Percentiles rank a stretch among this genome's conserved stretches.
Conservation (phyloP, 345 rosid genomes). For the Corchorus olitorius region DNA sequence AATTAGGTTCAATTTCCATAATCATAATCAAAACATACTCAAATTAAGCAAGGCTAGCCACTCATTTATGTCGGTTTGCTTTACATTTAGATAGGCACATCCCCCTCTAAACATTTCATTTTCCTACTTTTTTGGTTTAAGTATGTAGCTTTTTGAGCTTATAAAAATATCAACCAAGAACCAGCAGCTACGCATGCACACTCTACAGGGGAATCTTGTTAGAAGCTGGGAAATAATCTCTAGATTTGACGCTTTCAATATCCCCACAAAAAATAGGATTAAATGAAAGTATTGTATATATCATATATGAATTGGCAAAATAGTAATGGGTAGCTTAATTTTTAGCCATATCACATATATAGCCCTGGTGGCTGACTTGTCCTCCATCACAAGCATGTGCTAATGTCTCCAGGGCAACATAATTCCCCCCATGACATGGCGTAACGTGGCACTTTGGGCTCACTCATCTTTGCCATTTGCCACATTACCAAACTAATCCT, state of each 20-base stretch:
- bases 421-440: not conserved
- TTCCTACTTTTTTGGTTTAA: not conserved
- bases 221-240: not conserved
- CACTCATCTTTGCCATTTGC: not conserved
- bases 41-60: not conserved
- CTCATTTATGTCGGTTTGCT: not conserved
- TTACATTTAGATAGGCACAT: not conserved
- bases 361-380: slow-evolving; percentile 2
- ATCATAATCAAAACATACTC: not conserved
- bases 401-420: not conserved
- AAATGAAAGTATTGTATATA: not conserved
- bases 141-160: not conserved
- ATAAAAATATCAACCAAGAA: not conserved
- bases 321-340: not conserved
- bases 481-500: not conserved
- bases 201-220: not conserved
- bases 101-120: not conserved
- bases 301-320: not conserved
- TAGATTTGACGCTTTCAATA: not conserved
- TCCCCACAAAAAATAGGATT: not conserved
- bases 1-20: not conserved
- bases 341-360: not conserved
- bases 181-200: not conserved
- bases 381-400: not conserved
- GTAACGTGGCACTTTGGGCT: not conserved